phyloP scores from a whole-genome alignment of 2,329 filamentous ascomycete genomes.

The Thelonectria olida region DNA sequence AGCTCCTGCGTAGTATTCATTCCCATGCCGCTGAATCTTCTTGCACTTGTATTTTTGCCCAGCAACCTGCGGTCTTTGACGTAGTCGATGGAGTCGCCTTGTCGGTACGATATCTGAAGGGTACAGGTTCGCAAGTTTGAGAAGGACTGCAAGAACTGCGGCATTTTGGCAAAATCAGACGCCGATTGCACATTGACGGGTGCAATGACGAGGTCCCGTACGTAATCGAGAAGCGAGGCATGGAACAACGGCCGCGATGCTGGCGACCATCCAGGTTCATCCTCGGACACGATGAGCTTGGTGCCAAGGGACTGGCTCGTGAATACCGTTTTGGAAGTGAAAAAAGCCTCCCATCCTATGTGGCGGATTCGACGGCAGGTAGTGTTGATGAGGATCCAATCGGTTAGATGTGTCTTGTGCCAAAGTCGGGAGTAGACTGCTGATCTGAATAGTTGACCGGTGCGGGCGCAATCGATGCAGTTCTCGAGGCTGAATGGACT shows the following conservation, averaged over 20 bases:
- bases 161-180: conserved; percentile 7
- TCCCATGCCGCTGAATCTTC: not conserved
- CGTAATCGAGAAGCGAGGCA: conserved; percentile 1
- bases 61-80: not conserved
- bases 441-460: not conserved
- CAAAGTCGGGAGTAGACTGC: not conserved
- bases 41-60: no score
- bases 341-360: conserved; percentile 6
- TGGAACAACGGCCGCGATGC: not conserved
- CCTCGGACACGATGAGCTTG: not conserved
- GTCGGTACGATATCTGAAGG: not conserved
- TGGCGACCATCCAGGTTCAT: not conserved
- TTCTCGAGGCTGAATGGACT: conserved; percentile 10
- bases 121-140: conserved; percentile 5
- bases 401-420: conserved; percentile 1
- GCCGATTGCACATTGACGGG: conserved; percentile 5
- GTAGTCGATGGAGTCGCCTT: not conserved
- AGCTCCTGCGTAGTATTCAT: not conserved
- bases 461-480: not conserved
- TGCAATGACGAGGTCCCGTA: not conserved
- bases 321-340: not conserved
- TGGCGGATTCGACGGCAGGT: conserved; percentile 8
- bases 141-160: not conserved
- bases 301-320: not conserved
- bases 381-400: conserved; percentile 11